phyloP scores from a whole-genome alignment of 2,329 filamentous ascomycete genomes.

The Ophiostoma himal-ulmi region DNA sequence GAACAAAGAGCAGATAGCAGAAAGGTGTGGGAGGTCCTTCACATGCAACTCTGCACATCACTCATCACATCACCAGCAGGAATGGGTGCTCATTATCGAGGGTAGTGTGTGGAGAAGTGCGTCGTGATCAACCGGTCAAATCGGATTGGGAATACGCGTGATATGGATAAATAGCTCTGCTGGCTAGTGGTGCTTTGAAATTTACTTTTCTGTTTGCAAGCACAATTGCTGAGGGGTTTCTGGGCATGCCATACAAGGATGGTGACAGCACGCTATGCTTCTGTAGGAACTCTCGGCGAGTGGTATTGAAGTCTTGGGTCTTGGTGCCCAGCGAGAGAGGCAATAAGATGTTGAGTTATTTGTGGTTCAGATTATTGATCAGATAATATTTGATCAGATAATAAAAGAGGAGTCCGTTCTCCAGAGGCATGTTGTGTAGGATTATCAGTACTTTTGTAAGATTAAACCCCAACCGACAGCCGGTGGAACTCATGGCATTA shows the following conservation, averaged over 20 bases:
- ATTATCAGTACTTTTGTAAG: background rate
- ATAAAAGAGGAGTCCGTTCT: background rate
- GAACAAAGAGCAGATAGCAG: background rate
- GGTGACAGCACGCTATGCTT: background rate
- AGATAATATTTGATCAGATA: background rate
- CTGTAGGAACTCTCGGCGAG: background rate
- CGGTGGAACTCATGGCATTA: background rate
- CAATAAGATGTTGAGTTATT: background rate
- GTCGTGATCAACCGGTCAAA: background rate
- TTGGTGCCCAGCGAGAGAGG: too few species aligned
- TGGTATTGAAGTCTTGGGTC: background rate
- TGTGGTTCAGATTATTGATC: background rate
- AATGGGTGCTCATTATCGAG: background rate
- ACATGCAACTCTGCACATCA: constrained; percentile 4
- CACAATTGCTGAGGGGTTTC: background rate
- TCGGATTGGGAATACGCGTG: background rate
- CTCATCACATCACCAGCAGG: background rate
- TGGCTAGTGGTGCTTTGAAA: background rate
- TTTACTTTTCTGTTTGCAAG: background rate
- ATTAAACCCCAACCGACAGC: background rate
- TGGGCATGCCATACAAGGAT: background rate
- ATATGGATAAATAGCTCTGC: background rate
- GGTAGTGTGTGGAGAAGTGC: background rate
- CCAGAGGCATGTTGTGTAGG: too few species aligned
- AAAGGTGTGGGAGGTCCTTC: background rate